These are phyloP conservation scores for Gleditsia sinensis DNA, from an alignment of 306 rosid genomes.

Conservation along the genomic window DNA sequence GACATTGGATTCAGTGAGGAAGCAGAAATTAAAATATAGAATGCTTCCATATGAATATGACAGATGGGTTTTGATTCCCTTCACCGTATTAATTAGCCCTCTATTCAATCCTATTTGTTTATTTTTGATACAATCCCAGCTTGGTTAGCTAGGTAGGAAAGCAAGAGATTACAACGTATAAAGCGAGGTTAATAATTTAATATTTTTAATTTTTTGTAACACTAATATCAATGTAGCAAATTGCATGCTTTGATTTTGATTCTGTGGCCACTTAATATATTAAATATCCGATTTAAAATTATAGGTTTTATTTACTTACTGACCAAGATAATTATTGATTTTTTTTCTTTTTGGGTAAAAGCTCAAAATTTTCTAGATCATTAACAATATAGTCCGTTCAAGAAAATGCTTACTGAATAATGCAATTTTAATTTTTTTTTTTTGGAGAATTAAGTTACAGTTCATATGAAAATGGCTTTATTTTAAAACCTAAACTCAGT, in stretches of 20 bases:
- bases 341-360: too few species aligned
- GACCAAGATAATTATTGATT: too few species aligned
- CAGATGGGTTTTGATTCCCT: not conserved
- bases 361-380: too few species aligned
- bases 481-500: too few species aligned
- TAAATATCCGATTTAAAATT: too few species aligned
- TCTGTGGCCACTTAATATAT: too few species aligned
- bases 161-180: constrained; percentile 36
- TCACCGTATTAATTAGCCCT: not conserved
- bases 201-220: constrained; percentile 21
- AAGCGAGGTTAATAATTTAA: constrained; percentile 4
- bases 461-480: too few species aligned
- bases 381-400: too few species aligned
- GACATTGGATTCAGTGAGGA: constrained; percentile 8
- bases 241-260: constrained; percentile 17
- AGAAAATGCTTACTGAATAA: too few species aligned
- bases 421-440: too few species aligned
- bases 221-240: constrained; percentile 37
- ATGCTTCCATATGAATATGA: not conserved
- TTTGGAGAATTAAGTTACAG: too few species aligned
- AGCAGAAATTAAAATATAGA: not conserved
- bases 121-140: constrained; percentile 9
- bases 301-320: too few species aligned
- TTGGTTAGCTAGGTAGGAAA: constrained; percentile 31
- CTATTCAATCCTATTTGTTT: not conserved